A percentile compares a stretch with the other conserved stretches of the same genome.
phyloP scores from a whole-genome alignment of 1,284 basidiomycete species.

The Puccinia coronata region DNA sequence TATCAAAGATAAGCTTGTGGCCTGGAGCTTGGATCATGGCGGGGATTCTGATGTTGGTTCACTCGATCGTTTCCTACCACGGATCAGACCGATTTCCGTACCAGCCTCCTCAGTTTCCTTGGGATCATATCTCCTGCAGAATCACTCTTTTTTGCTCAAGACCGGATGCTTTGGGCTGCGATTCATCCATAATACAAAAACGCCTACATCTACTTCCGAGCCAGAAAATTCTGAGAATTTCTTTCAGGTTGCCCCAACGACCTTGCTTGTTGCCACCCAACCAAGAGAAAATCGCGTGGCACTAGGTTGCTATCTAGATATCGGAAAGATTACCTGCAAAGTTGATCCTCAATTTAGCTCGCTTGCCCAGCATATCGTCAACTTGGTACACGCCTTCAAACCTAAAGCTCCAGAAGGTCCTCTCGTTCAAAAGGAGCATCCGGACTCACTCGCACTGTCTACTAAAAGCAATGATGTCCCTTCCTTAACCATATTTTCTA shows the following conservation, averaged over 20 bases:
- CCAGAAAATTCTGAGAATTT: neutral
- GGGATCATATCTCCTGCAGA: constrained; percentile 9
- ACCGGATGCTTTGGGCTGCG: constrained; percentile 29
- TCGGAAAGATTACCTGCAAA: constrained; percentile 3
- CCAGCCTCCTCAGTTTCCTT: neutral
- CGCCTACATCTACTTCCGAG: neutral
- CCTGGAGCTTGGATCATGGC: constrained; percentile 30
- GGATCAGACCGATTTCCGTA: neutral
- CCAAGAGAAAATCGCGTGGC: neutral
- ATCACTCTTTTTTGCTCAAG: constrained; percentile 19
- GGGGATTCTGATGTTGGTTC: constrained; percentile 34
- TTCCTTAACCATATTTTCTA: constrained; percentile 12
- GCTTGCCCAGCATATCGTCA: constrained; percentile 28
- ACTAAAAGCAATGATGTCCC: neutral
- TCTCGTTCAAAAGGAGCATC: neutral
- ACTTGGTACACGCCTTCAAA: constrained; percentile 11
- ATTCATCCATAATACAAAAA: constrained; percentile 9
- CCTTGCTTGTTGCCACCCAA: constrained; percentile 26
- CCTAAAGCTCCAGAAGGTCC: neutral
- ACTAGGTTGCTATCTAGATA: constrained; percentile 20
- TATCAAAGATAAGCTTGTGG: neutral
- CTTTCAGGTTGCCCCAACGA: constrained; percentile 28
- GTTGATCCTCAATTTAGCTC: constrained; percentile 35
- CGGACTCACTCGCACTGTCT: neutral
- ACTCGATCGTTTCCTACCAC: constrained; percentile 6